phyloP scores from a whole-genome alignment of 768 basidiomycete genomes.

The Pleurotus tuber-regium region DNA sequence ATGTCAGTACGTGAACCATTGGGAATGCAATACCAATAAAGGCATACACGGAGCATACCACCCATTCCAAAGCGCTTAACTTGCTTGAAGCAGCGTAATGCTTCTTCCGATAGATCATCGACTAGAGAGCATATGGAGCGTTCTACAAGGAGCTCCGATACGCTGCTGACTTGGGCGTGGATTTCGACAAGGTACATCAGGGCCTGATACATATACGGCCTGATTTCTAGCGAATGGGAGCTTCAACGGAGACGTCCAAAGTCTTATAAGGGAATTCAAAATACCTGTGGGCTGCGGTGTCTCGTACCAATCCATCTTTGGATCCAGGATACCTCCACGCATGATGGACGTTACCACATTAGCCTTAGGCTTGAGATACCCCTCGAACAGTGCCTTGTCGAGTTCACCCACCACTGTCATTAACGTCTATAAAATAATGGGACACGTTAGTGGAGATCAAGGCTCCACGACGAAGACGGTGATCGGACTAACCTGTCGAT shows the following conservation, averaged over 20 bases:
- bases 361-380: conserved; percentile 83
- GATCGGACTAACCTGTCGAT: conserved; percentile 54
- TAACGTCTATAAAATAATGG: conserved; percentile 59
- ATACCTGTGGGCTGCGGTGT: conserved; percentile 88
- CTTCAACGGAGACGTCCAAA: conserved; percentile 12
- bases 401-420: conserved; percentile 77
- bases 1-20: neutral
- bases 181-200: conserved; percentile 87
- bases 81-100: conserved; percentile 82
- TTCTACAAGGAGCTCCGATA: conserved; percentile 76
- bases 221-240: conserved; percentile 58
- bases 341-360: conserved; percentile 64
- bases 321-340: conserved; percentile 75
- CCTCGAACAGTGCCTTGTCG: conserved; percentile 86
- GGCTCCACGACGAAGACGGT: conserved; percentile 3
- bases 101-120: conserved; percentile 79
- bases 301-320: conserved; percentile 90
- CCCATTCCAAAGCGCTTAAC: conserved; percentile 95
- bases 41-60: conserved; percentile 90
- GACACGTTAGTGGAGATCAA: conserved; percentile 12
- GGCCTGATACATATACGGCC: conserved; percentile 89
- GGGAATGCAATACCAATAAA: neutral
- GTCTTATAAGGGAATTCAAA: conserved; percentile 18
- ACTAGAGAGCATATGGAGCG: conserved; percentile 81
- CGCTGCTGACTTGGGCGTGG: conserved; percentile 85